Evolutionary conservation across 306 rosid species (phyloP).

Genomic region (Hippophae gyantsensis): DNA sequence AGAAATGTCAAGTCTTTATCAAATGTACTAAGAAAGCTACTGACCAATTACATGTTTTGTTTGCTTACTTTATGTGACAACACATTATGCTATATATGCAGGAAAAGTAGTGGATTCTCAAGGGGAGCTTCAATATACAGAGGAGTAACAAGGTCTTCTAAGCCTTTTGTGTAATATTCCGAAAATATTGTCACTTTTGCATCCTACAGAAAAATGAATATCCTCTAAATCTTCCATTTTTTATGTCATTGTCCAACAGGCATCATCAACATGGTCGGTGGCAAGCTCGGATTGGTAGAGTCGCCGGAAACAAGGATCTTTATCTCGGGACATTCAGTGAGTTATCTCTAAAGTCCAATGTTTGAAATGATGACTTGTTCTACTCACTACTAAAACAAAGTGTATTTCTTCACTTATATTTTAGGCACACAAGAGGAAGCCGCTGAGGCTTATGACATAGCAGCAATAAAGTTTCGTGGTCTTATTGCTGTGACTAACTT

Average conservation of each 20-base stretch:
- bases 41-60: no score
- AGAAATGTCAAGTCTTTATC: no score
- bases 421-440: constrained; percentile 96
- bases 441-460: constrained; percentile 86
- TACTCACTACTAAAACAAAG: no score
- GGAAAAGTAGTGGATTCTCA: constrained; percentile 91
- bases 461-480: constrained; percentile 85
- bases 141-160: constrained; percentile 82
- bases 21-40: no score
- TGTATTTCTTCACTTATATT: constrained; percentile 3
- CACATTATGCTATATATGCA: constrained; percentile 21
- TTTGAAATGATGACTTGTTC: background rate
- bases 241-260: constrained; percentile 29
- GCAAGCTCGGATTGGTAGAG: constrained; percentile 95
- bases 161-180: constrained; percentile 4
- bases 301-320: constrained; percentile 90
- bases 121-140: constrained; percentile 88
- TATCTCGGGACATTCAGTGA: constrained; percentile 92
- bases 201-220: background rate
- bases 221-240: constrained; percentile 4
- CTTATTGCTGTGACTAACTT: constrained; percentile 80
- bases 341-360: constrained; percentile 11
- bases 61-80: no score
- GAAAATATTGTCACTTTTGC: background rate
- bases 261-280: constrained; percentile 96